phyloP scores from a whole-genome alignment of 1,139 yeast species.

The Protomyces pachydermus region DNA sequence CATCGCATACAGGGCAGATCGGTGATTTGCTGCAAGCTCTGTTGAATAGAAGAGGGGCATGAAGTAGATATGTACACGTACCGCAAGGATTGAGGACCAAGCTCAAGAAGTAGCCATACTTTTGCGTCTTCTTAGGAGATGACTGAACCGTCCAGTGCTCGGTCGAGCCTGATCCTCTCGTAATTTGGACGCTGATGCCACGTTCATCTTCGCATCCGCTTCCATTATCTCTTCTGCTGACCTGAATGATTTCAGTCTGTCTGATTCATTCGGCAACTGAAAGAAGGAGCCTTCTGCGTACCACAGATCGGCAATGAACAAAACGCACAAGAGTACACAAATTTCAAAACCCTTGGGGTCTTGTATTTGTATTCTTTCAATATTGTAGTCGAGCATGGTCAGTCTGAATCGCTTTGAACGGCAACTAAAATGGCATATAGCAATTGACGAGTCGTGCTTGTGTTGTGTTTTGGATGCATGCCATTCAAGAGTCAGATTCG shows the following conservation, averaged over 20 bases:
- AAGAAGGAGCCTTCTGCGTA: neutral
- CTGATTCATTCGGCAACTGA: neutral
- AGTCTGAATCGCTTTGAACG: neutral
- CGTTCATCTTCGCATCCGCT: neutral
- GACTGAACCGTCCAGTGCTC: neutral
- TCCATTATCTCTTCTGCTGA: neutral
- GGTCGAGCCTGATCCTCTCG: neutral
- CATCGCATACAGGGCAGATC: constrained; percentile 10
- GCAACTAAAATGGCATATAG: neutral
- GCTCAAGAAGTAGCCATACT: neutral
- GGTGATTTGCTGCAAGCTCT: constrained; percentile 3
- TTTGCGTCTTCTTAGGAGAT: neutral
- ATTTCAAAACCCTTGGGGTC: neutral
- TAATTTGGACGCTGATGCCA: neutral
- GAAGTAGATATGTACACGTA: neutral
- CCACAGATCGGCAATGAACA: neutral
- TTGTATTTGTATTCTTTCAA: neutral
- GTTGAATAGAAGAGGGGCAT: neutral
- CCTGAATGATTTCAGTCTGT: neutral
- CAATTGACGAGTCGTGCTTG: neutral
- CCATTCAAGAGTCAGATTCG: neutral
- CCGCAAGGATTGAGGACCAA: neutral
- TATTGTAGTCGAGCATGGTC: neutral
- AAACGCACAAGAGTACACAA: neutral
- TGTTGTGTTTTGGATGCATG: neutral